Evolutionary conservation across 2,329 filamentous ascomycete genomes (phyloP).

Genomic region (Colletotrichum sp.): DNA sequence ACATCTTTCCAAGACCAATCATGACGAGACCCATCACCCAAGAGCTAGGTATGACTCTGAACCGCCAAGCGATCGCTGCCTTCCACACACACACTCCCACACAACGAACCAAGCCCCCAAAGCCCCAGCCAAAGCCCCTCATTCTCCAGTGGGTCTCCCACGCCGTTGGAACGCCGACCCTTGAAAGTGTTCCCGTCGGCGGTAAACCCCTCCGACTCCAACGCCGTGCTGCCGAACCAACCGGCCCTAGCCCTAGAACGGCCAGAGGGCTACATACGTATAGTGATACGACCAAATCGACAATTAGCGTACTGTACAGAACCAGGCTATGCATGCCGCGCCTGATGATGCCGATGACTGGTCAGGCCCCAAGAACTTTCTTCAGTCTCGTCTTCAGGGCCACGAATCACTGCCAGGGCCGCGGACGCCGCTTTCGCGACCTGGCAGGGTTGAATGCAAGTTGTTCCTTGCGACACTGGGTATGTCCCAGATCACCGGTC

Average conservation of each 20-base stretch:
- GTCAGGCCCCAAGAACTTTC: neutral
- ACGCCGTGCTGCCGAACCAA: constrained; percentile 8
- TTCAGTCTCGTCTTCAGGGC: neutral
- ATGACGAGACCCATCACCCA: neutral
- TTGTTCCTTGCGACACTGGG: neutral
- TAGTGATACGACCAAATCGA: neutral
- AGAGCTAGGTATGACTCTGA: neutral
- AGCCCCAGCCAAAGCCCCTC: neutral
- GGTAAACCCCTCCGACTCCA: neutral
- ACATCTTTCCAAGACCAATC: neutral
- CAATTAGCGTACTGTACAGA: neutral
- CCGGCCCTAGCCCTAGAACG: constrained; percentile 3
- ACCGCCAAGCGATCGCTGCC: neutral
- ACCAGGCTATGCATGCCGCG: constrained; percentile 4
- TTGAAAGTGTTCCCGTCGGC: neutral
- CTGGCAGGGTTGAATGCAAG: constrained; percentile 14
- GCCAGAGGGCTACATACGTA: neutral
- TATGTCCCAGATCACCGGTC: constrained; percentile 27
- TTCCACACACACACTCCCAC: neutral
- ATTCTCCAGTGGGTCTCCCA: constrained; percentile 1
- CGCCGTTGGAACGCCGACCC: constrained; percentile 11
- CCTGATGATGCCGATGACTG: neutral
- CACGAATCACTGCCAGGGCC: constrained; percentile 6
- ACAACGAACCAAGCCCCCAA: neutral
- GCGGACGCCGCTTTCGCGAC: constrained; percentile 9